Base-by-base conservation (phyloP, 1,139 yeast species). In the Saccharomyces hybrid region DNA sequence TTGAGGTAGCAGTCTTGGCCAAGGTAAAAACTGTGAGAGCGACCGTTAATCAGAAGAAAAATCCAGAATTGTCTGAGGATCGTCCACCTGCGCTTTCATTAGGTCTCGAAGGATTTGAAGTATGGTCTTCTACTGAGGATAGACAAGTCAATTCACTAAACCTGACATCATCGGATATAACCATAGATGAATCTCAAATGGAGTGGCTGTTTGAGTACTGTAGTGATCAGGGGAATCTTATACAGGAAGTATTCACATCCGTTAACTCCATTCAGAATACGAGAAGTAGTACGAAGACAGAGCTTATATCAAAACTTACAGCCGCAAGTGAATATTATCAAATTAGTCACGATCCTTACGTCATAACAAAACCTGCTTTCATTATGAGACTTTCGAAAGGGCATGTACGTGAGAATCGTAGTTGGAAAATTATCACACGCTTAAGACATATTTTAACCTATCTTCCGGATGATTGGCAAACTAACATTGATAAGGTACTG, bases 341-440 rank as follows among this genome's bases (percentile, higher is more conserved):
- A 38, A 80, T 90, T 49, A 83, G 83, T 54, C 87, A 87, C 62
- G 98, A 93, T 64, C 95, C 98, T 0, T 83, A 88, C 6, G 96
- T 89, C 11, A 78, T 93, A 52, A 91, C 97, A 0, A 84, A 90
- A 53, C 97, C 97, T 0, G 87, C 96, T 0, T 84, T 86, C 62
- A 81, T 89, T 47, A 80, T 88, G 53, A 78, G 96, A 57, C 78
- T 90, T 1, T 79, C 84, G 1, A 76, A 77, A 46, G 79, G 82
- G 16, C 98, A 91, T 70, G 82, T 90, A 4, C 76, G 99, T 58
- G 81, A 85, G 46, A 81, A 83, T 59, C 89, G 89, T 62, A 82
- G 95, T 62, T 93, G 99, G 99, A 87, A 88, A 65, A 80, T 91
- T 42, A 74, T 88, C 49, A 82, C 89, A 5, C 77, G 96, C 44